Evolutionary conservation across 768 basidiomycete species (phyloP).

Genomic region (Lepiota subincarnata): DNA sequence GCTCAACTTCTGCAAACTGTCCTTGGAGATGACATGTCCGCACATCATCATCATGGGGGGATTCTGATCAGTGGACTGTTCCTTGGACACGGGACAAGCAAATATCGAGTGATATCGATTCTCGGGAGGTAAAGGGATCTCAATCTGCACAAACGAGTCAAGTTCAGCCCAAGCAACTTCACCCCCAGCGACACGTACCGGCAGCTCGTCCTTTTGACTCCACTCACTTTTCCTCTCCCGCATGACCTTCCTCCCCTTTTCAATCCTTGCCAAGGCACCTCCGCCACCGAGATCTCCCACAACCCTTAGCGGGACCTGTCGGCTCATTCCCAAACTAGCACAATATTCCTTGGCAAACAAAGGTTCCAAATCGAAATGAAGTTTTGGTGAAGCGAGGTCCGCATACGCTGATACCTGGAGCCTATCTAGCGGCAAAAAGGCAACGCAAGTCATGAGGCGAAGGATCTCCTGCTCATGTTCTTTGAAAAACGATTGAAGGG

Average conservation of each 20-base stretch:
- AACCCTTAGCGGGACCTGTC: slow-evolving; percentile 82
- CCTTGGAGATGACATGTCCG: slow-evolving; percentile 92
- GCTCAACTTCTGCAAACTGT: slow-evolving; percentile 84
- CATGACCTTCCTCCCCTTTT: slow-evolving; percentile 93
- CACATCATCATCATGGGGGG: slow-evolving; percentile 98
- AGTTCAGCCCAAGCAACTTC: neutral
- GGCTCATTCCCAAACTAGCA: slow-evolving; percentile 80
- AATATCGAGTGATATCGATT: slow-evolving; percentile 97
- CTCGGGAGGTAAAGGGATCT: slow-evolving; percentile 81
- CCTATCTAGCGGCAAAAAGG: slow-evolving; percentile 64
- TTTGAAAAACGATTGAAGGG: slow-evolving; percentile 60
- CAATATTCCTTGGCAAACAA: slow-evolving; percentile 91
- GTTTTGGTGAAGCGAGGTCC: slow-evolving; percentile 63
- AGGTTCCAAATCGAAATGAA: slow-evolving; percentile 76
- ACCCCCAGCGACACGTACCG: slow-evolving; percentile 43
- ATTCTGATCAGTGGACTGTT: slow-evolving; percentile 89
- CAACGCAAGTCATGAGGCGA: slow-evolving; percentile 64
- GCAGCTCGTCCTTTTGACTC: slow-evolving; percentile 84
- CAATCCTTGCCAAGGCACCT: slow-evolving; percentile 86
- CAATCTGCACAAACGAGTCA: slow-evolving; percentile 58
- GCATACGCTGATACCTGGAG: slow-evolving; percentile 71
- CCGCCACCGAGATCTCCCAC: slow-evolving; percentile 92
- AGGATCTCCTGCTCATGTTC: slow-evolving; percentile 62
- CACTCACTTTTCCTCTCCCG: slow-evolving; percentile 91
- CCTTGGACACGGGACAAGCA: slow-evolving; percentile 96